Base-by-base conservation (phyloP, 495 filamentous ascomycete genomes). In the Lepraria neglecta region DNA sequence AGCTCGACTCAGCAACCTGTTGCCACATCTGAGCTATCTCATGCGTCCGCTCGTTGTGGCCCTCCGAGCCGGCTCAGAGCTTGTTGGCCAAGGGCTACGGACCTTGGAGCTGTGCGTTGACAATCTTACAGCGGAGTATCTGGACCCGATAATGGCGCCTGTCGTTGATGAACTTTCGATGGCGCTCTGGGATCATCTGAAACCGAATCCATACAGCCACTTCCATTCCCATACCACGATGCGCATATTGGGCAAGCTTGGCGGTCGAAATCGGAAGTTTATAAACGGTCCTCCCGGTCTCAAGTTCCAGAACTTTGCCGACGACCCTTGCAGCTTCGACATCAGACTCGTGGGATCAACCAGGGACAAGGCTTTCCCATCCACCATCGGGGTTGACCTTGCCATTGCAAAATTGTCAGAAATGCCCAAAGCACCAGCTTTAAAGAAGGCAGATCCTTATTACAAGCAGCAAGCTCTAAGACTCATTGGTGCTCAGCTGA, bases 151-250 rank as follows among this genome's bases (percentile, higher is more conserved):
- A 59, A 99, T 99, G 94, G 90, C 91, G 6, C 95, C 95, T 2
- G 94, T 96, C 48, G 97, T 99, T 73, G 94, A 97, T 66, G 95
- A 99, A 64, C 75, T 99, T 57, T 97, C 97, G 92, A 90, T 90
- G 46, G 92, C 91, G 4, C 80, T 99, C 9, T 97, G 92, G 82
- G 90, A 96, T 61, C 95, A 97, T 69, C 79, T 99, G 38, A 87
- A 85, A 63, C 95, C 95, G 4, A 84, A 88, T 56, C 92, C 94
- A 0, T 96, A 97, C 69, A 95, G 88, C 66, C 95, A 99, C 68
- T 95, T 96, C 70, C 91, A 96, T 70, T 86, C 95, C 2, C 95
- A 99, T 69, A 97, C 94, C 0, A 97, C 95, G 0, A 95, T 97
- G 84, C 80, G 95, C n/a, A 99, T 99, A 56, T 80, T 99, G 3